These are phyloP conservation scores for Cercophora newfieldiana DNA, from an alignment of 495 filamentous ascomycete genomes.

Conservation along the genomic window DNA sequence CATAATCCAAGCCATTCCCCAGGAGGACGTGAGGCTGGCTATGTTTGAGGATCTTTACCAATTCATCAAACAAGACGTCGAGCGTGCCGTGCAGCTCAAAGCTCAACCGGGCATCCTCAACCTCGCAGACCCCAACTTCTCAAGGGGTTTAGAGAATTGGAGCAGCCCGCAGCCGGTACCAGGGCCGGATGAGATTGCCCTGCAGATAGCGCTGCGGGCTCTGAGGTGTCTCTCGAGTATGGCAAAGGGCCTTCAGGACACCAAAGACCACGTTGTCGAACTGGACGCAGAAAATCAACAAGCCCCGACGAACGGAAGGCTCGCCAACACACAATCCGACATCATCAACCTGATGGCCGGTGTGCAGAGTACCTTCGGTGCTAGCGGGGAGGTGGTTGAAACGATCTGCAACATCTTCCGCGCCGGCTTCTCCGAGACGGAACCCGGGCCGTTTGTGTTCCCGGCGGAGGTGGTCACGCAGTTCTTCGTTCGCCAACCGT, in stretches of 20 bases:
- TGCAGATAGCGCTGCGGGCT: constrained; percentile 60
- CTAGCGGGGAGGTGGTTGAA: constrained; percentile 71
- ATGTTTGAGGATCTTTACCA: constrained; percentile 64
- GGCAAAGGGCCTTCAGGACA: constrained; percentile 75
- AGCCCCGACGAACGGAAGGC: constrained; percentile 5
- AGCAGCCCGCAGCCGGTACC: constrained; percentile 26
- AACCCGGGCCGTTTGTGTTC: constrained; percentile 77
- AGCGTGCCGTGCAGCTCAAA: constrained; percentile 40
- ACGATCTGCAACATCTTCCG: constrained; percentile 72
- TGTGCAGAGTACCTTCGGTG: constrained; percentile 55
- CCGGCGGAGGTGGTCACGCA: constrained; percentile 66
- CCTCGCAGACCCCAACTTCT: constrained; percentile 35
- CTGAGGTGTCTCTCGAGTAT: constrained; percentile 75
- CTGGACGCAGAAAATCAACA: constrained; percentile 46
- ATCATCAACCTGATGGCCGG: constrained; percentile 57
- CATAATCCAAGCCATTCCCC: constrained; percentile 75
- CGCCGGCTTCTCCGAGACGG: constrained; percentile 75
- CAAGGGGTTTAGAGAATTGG: constrained; percentile 28
- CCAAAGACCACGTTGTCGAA: constrained; percentile 69
- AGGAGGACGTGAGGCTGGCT: constrained; percentile 60
- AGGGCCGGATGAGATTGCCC: constrained; percentile 40
- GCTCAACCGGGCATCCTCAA: constrained; percentile 35
- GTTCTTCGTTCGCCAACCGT: constrained; percentile 64
- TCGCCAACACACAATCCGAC: constrained; percentile 33
- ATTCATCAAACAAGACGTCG: constrained; percentile 64